Evolutionary conservation across 495 filamentous ascomycete genomes (phyloP), one percentile per base, ranked within the genome.

Genomic region (Penicillium steckii): DNA sequence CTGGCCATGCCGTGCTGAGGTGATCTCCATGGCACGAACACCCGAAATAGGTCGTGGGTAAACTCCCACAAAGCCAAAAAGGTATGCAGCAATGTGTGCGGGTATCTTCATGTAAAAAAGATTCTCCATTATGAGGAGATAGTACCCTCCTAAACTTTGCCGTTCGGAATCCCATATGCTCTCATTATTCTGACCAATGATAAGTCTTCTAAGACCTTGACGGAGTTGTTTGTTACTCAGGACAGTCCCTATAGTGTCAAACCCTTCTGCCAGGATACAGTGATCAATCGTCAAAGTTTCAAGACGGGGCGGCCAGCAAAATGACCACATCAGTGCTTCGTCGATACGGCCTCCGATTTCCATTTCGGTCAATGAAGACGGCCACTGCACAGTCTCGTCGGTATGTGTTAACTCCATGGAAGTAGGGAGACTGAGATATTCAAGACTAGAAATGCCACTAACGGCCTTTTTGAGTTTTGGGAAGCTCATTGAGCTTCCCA

Each of bases 351-450:
- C 50, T 0, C 42, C 42, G 3, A 46, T 40, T 8, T 2, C 29
- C 41, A 52, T 0, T 1, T 40, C 13, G 15, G 1, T 2, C 15
- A 52, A 19, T 4, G 1, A 9, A 3, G 10, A 4, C 17, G 55
- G 55, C 50, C 50, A 52, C 19, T n/a, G 12, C 3, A 17, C 44
- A 40, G 21, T 55, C 8, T 58, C 32, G 10, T 48, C 15, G 18
- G 50, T 64, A 33, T 64, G 62, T 44, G 60, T 64, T 27, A 59
- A 12, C 1, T 41, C 23, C 18, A 77, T 79, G n/a, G 68, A 74
- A 17, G 75, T 76, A 2, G 86, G 86, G 37, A 88, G 75, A 29
- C 74, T 73, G 4, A 90, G 68, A 3, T 62, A 70, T 22, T 64
- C 55, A 12, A 88, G 74, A 23, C 75, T 57, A 8, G 56, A 23